Percentiles rank a stretch among this genome's conserved stretches.
Evolutionary conservation across 2,329 filamentous ascomycete genomes (phyloP).

Genomic region (Emmonsia crescens): DNA sequence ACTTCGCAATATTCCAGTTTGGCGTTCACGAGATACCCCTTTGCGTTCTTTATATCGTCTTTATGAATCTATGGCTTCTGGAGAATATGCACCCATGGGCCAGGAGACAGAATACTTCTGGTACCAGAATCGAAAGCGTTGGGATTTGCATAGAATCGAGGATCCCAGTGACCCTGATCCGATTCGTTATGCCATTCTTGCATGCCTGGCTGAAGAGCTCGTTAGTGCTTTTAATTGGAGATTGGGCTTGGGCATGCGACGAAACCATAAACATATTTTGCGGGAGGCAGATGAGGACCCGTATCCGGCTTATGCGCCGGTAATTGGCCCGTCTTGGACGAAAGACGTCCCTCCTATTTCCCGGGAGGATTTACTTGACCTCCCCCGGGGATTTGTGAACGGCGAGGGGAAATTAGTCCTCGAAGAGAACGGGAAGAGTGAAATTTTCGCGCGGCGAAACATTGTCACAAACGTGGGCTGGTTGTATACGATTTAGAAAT

Average conservation of each 20-base stretch:
- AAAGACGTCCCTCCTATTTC: slow-evolving; percentile 11
- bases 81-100: slow-evolving; percentile 14
- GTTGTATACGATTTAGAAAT: slow-evolving; percentile 15
- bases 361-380: slow-evolving; percentile 2
- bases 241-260: slow-evolving; percentile 16
- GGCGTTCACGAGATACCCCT: slow-evolving; percentile 18
- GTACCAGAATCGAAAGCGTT: slow-evolving; percentile 15
- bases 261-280: slow-evolving; percentile 13
- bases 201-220: slow-evolving; percentile 18
- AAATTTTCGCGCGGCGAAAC: slow-evolving; percentile 12
- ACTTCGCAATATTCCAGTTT: slow-evolving; percentile 13
- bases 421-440: slow-evolving; percentile 11
- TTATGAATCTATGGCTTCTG: slow-evolving; percentile 17
- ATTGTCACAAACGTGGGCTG: slow-evolving; percentile 15
- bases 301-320: slow-evolving; percentile 12
- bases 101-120: slow-evolving; percentile 20
- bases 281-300: slow-evolving; percentile 12
- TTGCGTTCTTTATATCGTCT: slow-evolving; percentile 19
- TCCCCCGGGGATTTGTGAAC: slow-evolving; percentile 8
- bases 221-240: slow-evolving; percentile 20
- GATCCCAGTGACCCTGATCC: slow-evolving; percentile 20
- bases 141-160: slow-evolving; percentile 16
- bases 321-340: slow-evolving; percentile 14
- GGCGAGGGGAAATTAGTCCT: slow-evolving; percentile 10
- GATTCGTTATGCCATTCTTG: slow-evolving; percentile 21